Evolutionary conservation across 177 flowering plant species (phyloP), one percentile per base, ranked within the genome.

Genomic region (Vitis hybrid): DNA sequence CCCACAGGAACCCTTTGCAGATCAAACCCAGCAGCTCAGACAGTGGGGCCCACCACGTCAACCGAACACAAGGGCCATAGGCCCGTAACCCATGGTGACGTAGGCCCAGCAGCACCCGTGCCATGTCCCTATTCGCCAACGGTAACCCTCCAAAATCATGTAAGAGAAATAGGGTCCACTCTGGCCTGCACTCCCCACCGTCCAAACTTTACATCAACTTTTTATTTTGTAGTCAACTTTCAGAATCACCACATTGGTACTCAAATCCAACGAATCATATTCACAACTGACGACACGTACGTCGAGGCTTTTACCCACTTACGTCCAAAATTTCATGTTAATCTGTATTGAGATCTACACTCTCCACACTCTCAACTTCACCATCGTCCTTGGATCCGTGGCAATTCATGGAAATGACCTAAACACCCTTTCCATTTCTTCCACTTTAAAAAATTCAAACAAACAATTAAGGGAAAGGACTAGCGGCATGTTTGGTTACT

Each of bases 191-290:
- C 24, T 64, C 40, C 24, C 16, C 56, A 64, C 67, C 67, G 67
- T 19, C 67, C 67, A 64, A 9, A 18, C 67, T 19, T 18, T 50
- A 13, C n/a, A 49, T 64, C 55, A 19, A 49, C 32, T 50, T 64
- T 64, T 21, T 4, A 35, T 35, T 6, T 35, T 4, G 40, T 35
- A 35, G 40, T 54, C 56, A 15, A 24, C 49, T 61, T 61, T 61
- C 32, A 61, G 2, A 6, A 14, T 15, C 9, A 13, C 9, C n/a
- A 54, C 6, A 54, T 54, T 13, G 14, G n/a, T 54, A 13, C 7
- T 5, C 10, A 18, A 19, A 56, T 21, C 24, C 24, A 19, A 56
- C 60, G 60, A 21, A n/a, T 19, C 11, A 16, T 10, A 56, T n/a
- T n/a, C 16, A 15, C 9, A 16, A 7, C 24, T 21, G n/a, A 35